Evolutionary conservation across 176 grass and related monocot genomes (phyloP), one percentile per base, ranked within the genome.

Genomic region (Hordeum marinum): DNA sequence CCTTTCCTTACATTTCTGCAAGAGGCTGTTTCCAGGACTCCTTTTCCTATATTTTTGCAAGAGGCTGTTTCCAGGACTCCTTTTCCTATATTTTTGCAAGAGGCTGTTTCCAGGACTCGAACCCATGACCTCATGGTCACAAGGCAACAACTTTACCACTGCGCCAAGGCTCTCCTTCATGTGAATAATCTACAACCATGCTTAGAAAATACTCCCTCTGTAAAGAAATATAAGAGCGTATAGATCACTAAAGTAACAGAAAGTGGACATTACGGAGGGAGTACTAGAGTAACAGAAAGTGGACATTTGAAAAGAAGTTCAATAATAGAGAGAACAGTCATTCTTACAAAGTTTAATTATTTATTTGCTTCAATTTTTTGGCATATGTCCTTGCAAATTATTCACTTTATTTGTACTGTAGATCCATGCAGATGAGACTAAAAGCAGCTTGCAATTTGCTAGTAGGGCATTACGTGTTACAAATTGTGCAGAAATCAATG

Each of bases 401-500:
- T 84, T 65, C 72, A 64, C 59, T 84, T 67, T 74, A 18, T 86
- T 82, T 63, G 4, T 60, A n/a, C 90, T 66, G 50, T 81, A 98
- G 93, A 73, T 93, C 61, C 95, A 98, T 78, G 76, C 91, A 36
- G 92, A 98, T 84, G 95, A 98, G 83, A 98, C 95, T 42, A 98
- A 98, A 90, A 98, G 91, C 76, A 98, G 90, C 65, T 91, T 98
- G 67, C 89, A 93, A 61, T 98, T 98, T 90, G 91, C 95, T 27
- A 95, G 92, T 70, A 93, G 87, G 91, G 95, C 95, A 87, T 85
- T 95, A 65, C 88, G 87, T 78, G 95, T 98, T 64, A 95, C 92
- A 76, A 98, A 98, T 55, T 98, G 91, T 85, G 95, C 80, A 81
- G 87, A 80, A 14, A 87, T 98, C 48, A 98, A 98, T 81, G 95